Percentiles rank a stretch among this genome's conserved stretches.
Evolutionary conservation across 768 basidiomycete species (phyloP).

Genomic region (Pisolithus microcarpus): DNA sequence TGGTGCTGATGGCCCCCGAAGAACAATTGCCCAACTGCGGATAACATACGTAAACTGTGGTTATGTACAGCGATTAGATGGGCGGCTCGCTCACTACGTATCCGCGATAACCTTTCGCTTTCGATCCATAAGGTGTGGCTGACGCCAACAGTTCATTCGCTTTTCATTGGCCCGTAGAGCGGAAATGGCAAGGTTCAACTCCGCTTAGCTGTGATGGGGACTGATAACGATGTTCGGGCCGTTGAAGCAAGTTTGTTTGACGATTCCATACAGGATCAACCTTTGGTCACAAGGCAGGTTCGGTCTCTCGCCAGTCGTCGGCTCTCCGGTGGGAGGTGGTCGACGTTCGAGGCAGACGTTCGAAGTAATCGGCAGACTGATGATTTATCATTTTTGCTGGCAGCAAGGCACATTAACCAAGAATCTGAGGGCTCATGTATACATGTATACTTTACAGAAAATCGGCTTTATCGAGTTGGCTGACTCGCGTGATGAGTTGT

Average conservation of each 20-base stretch:
- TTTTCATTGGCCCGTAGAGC: not conserved
- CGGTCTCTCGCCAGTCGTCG: not conserved
- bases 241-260: not conserved
- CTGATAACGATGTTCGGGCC: slow-evolving; percentile 1
- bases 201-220: not conserved
- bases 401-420: not conserved
- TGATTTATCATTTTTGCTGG: not conserved
- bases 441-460: too few species aligned
- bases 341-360: not conserved
- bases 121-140: slow-evolving; percentile 19
- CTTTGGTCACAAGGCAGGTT: not conserved
- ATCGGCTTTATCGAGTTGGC: too few species aligned
- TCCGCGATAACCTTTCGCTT: slow-evolving; percentile 8
- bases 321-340: not conserved
- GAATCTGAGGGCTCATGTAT: too few species aligned
- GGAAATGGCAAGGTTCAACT: slow-evolving; percentile 1
- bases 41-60: slow-evolving; percentile 21
- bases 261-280: not conserved
- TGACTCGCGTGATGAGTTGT: too few species aligned
- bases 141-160: slow-evolving; percentile 8
- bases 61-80: slow-evolving; percentile 15
- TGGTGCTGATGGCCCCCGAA: slow-evolving; percentile 1
- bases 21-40: slow-evolving; percentile 8
- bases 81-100: slow-evolving; percentile 9
- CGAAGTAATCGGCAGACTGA: not conserved